phyloP scores from a whole-genome alignment of 306 rosid species.

The Adenanthera pavonina region DNA sequence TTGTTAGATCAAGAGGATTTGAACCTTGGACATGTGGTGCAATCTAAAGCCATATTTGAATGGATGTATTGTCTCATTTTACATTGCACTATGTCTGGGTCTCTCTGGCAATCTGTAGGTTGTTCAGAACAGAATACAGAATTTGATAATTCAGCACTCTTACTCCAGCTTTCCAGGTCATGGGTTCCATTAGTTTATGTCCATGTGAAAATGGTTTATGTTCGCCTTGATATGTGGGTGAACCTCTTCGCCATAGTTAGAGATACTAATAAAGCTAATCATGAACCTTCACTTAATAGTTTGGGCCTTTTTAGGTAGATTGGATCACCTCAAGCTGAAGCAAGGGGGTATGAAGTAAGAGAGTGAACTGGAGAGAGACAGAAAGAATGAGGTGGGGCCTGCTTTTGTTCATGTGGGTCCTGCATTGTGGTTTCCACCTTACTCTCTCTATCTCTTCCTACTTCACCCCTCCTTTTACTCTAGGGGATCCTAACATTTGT shows the following conservation, averaged over 20 bases:
- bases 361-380: neutral
- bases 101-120: neutral
- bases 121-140: neutral
- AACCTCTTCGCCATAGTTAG: neutral
- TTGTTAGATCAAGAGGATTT: neutral
- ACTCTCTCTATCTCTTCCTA: neutral
- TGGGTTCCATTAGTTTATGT: neutral
- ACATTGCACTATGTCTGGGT: neutral
- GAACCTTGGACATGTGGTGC: neutral
- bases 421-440: neutral
- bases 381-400: neutral
- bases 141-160: neutral
- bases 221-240: neutral
- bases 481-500: neutral
- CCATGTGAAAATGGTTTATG: neutral
- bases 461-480: neutral
- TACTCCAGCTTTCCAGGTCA: neutral
- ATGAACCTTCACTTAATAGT: neutral
- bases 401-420: neutral
- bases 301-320: neutral
- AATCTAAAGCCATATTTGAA: neutral
- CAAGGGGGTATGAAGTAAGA: neutral
- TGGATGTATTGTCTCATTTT: neutral
- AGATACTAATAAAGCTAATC: neutral
- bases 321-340: neutral